Conservation (phyloP, 495 filamentous ascomycete genomes). For the Annulohypoxylon stygium region DNA sequence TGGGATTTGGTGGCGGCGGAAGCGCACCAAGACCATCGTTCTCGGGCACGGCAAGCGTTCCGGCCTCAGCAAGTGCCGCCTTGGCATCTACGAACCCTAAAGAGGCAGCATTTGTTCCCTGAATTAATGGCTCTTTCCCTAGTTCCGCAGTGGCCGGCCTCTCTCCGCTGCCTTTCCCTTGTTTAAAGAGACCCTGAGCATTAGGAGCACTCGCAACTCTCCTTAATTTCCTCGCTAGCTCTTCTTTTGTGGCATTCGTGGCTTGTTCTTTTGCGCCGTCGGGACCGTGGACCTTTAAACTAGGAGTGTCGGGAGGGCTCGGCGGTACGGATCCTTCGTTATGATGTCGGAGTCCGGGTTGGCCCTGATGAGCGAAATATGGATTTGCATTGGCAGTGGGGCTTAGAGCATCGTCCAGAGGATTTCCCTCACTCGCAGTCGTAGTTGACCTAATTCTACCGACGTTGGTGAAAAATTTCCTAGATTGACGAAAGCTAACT, state of each 20-base stretch:
- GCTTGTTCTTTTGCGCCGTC: conserved; percentile 74
- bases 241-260: conserved; percentile 86
- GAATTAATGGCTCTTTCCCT: conserved; percentile 78
- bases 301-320: conserved; percentile 93
- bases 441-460: conserved; percentile 85
- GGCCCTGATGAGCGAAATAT: conserved; percentile 97
- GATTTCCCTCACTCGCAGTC: conserved; percentile 93
- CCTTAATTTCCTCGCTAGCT: conserved; percentile 89
- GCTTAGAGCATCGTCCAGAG: conserved; percentile 86
- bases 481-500: conserved; percentile 81
- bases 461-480: conserved; percentile 78
- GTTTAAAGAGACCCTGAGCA: conserved; percentile 90
- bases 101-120: conserved; percentile 67
- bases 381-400: conserved; percentile 96
- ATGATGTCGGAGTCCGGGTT: conserved; percentile 90
- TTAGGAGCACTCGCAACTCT: conserved; percentile 97
- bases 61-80: conserved; percentile 45
- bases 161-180: conserved; percentile 70
- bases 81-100: conserved; percentile 65
- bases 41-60: conserved; percentile 53
- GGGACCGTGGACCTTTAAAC: conserved; percentile 76
- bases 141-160: conserved; percentile 84
- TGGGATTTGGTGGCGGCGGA: conserved; percentile 62
- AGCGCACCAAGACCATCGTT: conserved; percentile 60
- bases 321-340: conserved; percentile 95